Evolutionary conservation across 2,329 filamentous ascomycete species (phyloP), one percentile per base, ranked within the genome.

Genomic region (Hypoxylon sp.): DNA sequence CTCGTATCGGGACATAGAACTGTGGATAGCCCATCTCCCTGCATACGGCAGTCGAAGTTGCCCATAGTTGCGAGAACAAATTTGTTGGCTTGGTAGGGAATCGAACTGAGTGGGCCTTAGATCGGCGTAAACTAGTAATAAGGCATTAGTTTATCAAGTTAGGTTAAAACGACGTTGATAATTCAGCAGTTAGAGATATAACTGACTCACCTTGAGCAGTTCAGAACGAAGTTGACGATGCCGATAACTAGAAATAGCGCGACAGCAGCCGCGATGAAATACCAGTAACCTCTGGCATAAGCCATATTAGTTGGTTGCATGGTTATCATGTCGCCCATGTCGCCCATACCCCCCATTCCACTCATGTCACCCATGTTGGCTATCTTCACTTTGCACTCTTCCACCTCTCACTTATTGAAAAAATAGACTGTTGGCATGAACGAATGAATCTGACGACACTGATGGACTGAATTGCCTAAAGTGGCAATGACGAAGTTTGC

Each of bases 11-110:
- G 44, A 89, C 74, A 69, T 85, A 84, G 61, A 86, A 74, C 72
- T 88, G 87, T 0, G 87, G 88, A 67, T 88, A 87, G 73, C 83
- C 82, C 47, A 83, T 77, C 76, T 91, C 88, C 72, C 88, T 86
- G 3, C 81, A 70, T 44, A 90, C 76, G 14, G 88, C 88, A 0
- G 87, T 90, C 46, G 83, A 76, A 1, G 88, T 90, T 4, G 88
- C 88, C 85, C 87, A 90, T 55, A 78, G 66, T 72, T 88, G 86
- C 37, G 82, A 75, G 37, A 85, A 74, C 6, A 63, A 59, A 48
- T 82, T 85, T 33, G 79, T 79, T 1, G 88, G 87, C 58, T 82
- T 84, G 2, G 87, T 88, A 3, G 88, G 86, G 65, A 83, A 84
- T 44, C 81, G 76, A 53, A 83, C 76, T 0, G 85, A 83, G 13